These are phyloP conservation scores for Knoxdaviesia capensis DNA, from an alignment of 2,329 filamentous ascomycete genomes.

Conservation along the genomic window DNA sequence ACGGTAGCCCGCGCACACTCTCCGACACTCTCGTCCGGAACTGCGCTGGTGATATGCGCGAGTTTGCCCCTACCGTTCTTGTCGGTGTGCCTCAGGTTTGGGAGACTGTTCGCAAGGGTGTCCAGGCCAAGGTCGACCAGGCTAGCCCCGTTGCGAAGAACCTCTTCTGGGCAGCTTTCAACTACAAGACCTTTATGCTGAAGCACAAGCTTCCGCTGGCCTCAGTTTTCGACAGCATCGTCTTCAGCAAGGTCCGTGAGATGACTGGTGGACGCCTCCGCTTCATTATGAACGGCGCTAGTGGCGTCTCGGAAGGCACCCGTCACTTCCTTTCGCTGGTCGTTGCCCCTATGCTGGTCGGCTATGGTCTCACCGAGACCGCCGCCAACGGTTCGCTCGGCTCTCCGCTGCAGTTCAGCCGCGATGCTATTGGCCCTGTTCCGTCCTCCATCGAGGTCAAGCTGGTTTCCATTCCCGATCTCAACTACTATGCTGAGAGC, in stretches of 20 bases:
- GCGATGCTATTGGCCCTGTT: conserved; percentile 56
- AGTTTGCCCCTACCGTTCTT: conserved; percentile 74
- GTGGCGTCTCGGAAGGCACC: conserved; percentile 72
- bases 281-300: conserved; percentile 86
- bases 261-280: conserved; percentile 76
- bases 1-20: conserved; percentile 77
- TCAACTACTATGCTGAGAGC: conserved; percentile 62
- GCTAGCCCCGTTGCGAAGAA: conserved; percentile 50
- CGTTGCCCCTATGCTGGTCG: conserved; percentile 81
- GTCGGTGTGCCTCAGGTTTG: conserved; percentile 92
- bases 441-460: conserved; percentile 69
- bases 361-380: conserved; percentile 91
- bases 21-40: conserved; percentile 74
- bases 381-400: conserved; percentile 65
- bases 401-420: conserved; percentile 70
- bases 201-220: conserved; percentile 41
- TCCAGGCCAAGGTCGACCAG: conserved; percentile 57
- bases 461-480: conserved; percentile 73
- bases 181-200: conserved; percentile 38
- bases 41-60: conserved; percentile 82
- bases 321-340: conserved; percentile 81
- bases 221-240: conserved; percentile 54
- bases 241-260: conserved; percentile 84
- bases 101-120: conserved; percentile 94
- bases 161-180: conserved; percentile 54